Base-by-base conservation (phyloP, 306 rosid genomes). In the Coriaria nepalensis region DNA sequence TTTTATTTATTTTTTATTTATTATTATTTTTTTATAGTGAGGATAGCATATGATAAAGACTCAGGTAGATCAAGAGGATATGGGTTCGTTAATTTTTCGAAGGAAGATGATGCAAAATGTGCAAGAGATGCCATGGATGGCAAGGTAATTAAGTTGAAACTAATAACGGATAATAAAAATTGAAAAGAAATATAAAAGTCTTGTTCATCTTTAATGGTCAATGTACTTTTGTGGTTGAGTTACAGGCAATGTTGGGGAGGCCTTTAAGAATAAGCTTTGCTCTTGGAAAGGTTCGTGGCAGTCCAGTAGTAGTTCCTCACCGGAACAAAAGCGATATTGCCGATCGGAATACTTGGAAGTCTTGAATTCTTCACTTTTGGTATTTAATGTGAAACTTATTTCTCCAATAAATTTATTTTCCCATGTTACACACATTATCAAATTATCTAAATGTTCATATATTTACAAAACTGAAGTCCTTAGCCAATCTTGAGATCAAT, bases 111-210 rank as follows among this genome's bases (percentile, higher is more conserved):
- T 47, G 93, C 97, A 35, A 58, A 43, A 49, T 57, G 67, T 68
- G 97, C 97, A 0, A 88, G 79, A 73, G 77, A 84, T 55, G 86
- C 86, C 59, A 84, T 88, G 97, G 95, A 88, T 42, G 93, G 97
- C 61, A 88, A 84, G 84, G 97, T 81, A 15, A 67, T 35, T 36
- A 10, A 7, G 6, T 15, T 5, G 0, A 36, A 13, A 55, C 14
- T 9, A 53, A 20, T 40, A 10, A 6, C 40, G n/a, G 14, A 35
- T 14, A 48, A 9, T 10, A 5, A 34, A 5, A 39, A 6, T 49
- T 5, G 3, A 2, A 20, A 20, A 3, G 29, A 20, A 20, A 20
- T 20, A 20, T 1, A 20, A 20, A 20, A 20, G 29, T 20, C 29
- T 20, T 20, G 29, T 20, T 20, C 29, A 20, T 20, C 29, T 20